Evolutionary conservation across 2,329 filamentous ascomycete species (phyloP).

Genomic region (Xylaria sp.): DNA sequence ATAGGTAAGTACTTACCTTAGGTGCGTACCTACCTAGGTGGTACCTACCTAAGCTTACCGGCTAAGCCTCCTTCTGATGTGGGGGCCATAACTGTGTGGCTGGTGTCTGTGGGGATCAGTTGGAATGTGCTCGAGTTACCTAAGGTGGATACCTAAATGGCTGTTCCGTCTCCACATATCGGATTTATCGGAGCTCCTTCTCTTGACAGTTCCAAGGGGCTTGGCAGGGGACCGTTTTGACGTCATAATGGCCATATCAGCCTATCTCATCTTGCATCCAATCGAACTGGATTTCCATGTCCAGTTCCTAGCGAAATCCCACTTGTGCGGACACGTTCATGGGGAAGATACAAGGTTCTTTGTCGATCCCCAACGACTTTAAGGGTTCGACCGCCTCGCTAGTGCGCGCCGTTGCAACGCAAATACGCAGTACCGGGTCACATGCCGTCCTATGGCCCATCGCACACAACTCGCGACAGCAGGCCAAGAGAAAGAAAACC

Average conservation of each 20-base stretch:
- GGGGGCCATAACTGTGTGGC: slow-evolving; percentile 8
- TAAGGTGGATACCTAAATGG: too few relatives aligned
- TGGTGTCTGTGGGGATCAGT: slow-evolving; percentile 3
- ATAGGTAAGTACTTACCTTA: too few relatives aligned
- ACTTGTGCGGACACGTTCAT: slow-evolving; percentile 29
- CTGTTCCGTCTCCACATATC: slow-evolving; percentile 9
- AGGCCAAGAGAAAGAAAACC: not conserved
- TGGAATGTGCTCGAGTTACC: too few relatives aligned
- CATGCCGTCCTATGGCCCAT: slow-evolving; percentile 17
- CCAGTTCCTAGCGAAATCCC: slow-evolving; percentile 33
- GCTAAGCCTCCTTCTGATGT: not conserved
- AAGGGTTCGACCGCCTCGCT: slow-evolving; percentile 13
- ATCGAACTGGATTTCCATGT: slow-evolving; percentile 22
- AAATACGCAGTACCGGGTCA: slow-evolving; percentile 14
- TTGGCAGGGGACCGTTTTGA: slow-evolving; percentile 38
- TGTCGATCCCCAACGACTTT: slow-evolving; percentile 31
- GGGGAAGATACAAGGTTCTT: slow-evolving; percentile 32
- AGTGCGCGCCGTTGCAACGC: slow-evolving; percentile 15
- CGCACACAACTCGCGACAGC: not conserved
- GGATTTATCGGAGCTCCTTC: slow-evolving; percentile 24
- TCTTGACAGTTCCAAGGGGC: slow-evolving; percentile 5
- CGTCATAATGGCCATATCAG: slow-evolving; percentile 32
- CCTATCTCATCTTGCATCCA: slow-evolving; percentile 30
- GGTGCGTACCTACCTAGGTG: too few relatives aligned
- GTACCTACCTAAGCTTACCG: not conserved